Percentiles rank a stretch among this genome's conserved stretches.
Evolutionary conservation across 306 rosid species (phyloP).

Genomic region (Luffa aegyptiaca): DNA sequence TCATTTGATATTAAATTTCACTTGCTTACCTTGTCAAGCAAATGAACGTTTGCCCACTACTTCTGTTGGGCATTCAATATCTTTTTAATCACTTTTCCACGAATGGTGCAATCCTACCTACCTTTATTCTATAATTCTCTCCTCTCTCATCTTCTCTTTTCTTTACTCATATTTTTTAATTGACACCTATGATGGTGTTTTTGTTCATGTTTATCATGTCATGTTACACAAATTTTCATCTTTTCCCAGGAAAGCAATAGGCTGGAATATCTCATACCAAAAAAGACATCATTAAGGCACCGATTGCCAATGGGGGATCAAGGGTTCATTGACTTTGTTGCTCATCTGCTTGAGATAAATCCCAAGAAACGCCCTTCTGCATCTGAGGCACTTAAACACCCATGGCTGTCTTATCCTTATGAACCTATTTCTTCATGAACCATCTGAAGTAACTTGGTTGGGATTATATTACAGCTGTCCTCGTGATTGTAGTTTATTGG

Average conservation of each 20-base stretch:
- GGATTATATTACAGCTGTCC: slow-evolving; percentile 7
- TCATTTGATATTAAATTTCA: neutral
- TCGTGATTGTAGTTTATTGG: slow-evolving; percentile 13
- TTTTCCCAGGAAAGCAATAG: slow-evolving; percentile 71
- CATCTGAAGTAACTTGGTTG: slow-evolving; percentile 6
- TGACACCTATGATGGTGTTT: neutral
- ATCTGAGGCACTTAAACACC: slow-evolving; percentile 83
- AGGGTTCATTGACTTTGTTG: slow-evolving; percentile 91
- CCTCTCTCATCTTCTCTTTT: neutral
- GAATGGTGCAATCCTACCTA: neutral
- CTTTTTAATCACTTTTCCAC: neutral
- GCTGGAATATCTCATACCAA: slow-evolving; percentile 86
- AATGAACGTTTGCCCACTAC: neutral
- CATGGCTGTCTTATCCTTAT: slow-evolving; percentile 93
- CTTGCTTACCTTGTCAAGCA: neutral
- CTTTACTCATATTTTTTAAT: neutral
- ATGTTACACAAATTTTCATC: slow-evolving; percentile 1
- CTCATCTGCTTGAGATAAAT: slow-evolving; percentile 77
- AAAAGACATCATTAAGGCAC: slow-evolving; percentile 92
- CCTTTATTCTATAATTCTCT: neutral
- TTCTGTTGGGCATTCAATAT: neutral
- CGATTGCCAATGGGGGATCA: slow-evolving; percentile 98
- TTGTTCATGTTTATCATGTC: slow-evolving; percentile 2
- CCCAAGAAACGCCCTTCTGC: slow-evolving; percentile 98
- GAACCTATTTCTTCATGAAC: slow-evolving; percentile 92